phyloP scores from a whole-genome alignment of 352 stramenopile genomes.

The Thraustotheca clavata region DNA sequence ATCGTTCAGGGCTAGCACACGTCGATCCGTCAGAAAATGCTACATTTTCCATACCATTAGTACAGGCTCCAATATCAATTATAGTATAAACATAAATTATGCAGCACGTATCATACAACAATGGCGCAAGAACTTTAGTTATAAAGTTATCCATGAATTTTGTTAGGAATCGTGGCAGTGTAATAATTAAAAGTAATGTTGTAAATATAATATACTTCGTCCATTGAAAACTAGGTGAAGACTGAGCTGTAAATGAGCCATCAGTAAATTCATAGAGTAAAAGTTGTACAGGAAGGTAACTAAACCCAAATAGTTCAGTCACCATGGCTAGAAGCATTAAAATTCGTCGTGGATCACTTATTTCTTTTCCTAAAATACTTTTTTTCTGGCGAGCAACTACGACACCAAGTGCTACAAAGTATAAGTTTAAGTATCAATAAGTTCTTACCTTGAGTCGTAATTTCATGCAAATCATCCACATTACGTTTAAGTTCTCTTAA shows the following conservation, averaged over 20 bases:
- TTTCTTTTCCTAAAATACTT: background rate
- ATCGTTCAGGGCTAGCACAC: background rate
- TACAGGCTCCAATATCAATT: constrained; percentile 10
- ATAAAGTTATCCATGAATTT: background rate
- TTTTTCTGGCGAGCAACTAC: constrained; percentile 17
- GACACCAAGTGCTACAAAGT: constrained; percentile 1
- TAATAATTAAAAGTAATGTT: background rate
- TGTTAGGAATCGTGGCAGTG: background rate
- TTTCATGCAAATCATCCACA: constrained; percentile 18
- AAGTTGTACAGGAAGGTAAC: constrained; percentile 12
- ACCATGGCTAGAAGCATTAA: constrained; percentile 7
- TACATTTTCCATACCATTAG: constrained; percentile 7
- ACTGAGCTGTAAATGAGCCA: background rate
- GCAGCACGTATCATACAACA: constrained; percentile 9
- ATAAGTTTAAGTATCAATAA: background rate
- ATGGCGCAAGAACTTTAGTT: background rate
- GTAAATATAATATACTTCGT: background rate
- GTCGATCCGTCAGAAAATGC: background rate
- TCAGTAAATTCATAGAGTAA: background rate
- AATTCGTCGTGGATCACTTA: constrained; percentile 4
- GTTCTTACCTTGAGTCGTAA: constrained; percentile 14
- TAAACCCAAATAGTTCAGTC: constrained; percentile 14
- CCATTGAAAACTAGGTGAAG: background rate
- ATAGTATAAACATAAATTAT: constrained; percentile 4
- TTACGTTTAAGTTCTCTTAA: constrained; percentile 1